These are phyloP conservation scores for Aspergillus sp. DNA, from an alignment of 2,329 filamentous ascomycete species.

Conservation along the genomic window DNA sequence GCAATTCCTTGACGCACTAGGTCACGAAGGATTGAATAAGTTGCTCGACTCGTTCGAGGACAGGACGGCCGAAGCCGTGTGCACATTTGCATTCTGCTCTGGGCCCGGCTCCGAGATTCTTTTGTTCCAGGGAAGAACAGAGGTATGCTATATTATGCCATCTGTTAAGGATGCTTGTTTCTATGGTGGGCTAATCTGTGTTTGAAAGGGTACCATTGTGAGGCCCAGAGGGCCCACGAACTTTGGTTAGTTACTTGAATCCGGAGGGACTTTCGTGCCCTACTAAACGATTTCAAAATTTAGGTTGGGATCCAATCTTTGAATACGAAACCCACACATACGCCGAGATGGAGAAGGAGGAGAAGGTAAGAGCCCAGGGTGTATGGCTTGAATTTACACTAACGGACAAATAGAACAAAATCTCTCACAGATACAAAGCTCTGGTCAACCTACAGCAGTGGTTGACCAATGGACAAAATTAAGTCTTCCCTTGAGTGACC, in stretches of 20 bases:
- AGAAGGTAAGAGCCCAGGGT: conserved; percentile 64
- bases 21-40: conserved; percentile 83
- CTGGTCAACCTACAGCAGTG: conserved; percentile 81
- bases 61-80: conserved; percentile 89
- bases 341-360: conserved; percentile 90
- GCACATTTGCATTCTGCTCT: conserved; percentile 88
- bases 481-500: conserved; percentile 3
- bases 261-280: conserved; percentile 11
- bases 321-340: conserved; percentile 91
- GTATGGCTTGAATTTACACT: conserved; percentile 6
- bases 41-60: conserved; percentile 84
- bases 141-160: conserved; percentile 51
- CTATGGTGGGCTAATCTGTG: background rate
- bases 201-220: conserved; percentile 71
- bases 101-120: conserved; percentile 82
- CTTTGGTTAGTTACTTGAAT: conserved; percentile 66
- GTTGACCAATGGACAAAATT: conserved; percentile 55
- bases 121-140: conserved; percentile 87
- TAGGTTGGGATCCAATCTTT: conserved; percentile 95
- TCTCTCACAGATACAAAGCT: conserved; percentile 89
- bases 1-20: conserved; percentile 84
- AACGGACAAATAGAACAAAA: conserved; percentile 62
- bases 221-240: conserved; percentile 72
- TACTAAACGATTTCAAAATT: too few relatives aligned
- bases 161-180: background rate